Base-by-base conservation (phyloP, 305 asterid genomes). In the Fraxinus baroniana region DNA sequence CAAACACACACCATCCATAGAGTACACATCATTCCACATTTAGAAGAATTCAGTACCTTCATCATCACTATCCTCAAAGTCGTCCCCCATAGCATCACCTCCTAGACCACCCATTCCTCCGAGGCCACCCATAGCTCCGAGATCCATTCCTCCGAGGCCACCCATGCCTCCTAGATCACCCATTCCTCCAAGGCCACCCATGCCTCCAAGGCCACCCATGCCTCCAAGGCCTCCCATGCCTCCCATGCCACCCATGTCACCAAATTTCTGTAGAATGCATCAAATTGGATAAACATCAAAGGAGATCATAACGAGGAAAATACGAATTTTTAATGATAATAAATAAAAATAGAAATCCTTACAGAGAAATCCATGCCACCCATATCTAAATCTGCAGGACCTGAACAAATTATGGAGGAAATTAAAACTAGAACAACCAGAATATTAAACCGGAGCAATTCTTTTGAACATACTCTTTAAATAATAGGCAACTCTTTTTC, bases 331-430 rank as follows among this genome's bases (percentile, higher is more conserved):
- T 5, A 32, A 66, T 66, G 4, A 66, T 9, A 66, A 24, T 62
- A 77, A 12, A 68, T 28, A 28, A 28, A 28, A 12, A 41, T 20
- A 5, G 9, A 62, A 62, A 66, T 17, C 49, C 91, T 90, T 84
- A 95, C 98, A 9, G 98, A 92, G 91, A 95, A 95, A 85, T 93
- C 97, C 98, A 95, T 94, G 41, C 95, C 95, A 72, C 97, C 95
- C 89, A 87, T 10, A 86, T 95, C 98, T 30, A 89, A 3, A 83
- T 94, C 95, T 12, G 88, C 85, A 17, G 98, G 94, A 82, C 87
- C 98, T 90, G 87, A 78, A 78, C n/a, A 12, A 75, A 28, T 66
- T 77, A 66, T 49, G 10, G 76, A 76, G 78, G 60, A 30, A 49
- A 52, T 37, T 57, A 74, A 7, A 82, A 41, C 4, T 3, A 64